Percentiles rank a stretch among this genome's conserved stretches.
Conservation (phyloP, 257 asterid species). For the Primulina huaijiensis region DNA sequence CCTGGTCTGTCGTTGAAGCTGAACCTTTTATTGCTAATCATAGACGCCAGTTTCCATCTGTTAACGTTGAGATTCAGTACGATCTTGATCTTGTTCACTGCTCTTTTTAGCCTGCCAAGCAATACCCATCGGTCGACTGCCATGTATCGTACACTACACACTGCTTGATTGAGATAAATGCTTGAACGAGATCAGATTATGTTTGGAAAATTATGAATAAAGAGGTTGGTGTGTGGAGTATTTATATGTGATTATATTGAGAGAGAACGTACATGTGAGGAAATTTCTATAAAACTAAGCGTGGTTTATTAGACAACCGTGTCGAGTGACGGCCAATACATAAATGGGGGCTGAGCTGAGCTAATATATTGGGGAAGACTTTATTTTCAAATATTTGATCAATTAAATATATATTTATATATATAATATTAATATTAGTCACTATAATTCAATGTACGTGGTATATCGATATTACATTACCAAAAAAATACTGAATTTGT, state of each 20-base stretch:
- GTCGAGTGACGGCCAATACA: neutral
- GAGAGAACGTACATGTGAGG: neutral
- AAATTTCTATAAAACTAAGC: neutral
- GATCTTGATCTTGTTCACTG: conserved; percentile 72
- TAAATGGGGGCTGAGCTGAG: neutral
- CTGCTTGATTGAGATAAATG: neutral
- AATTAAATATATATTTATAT: too few species aligned
- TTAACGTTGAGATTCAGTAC: conserved; percentile 48
- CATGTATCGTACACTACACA: conserved; percentile 26
- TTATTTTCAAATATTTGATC: neutral
- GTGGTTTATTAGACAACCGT: neutral
- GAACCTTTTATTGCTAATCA: conserved; percentile 44
- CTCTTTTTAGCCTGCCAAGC: conserved; percentile 59
- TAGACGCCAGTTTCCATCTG: conserved; percentile 55
- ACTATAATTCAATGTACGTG: too few species aligned
- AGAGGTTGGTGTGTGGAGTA: neutral
- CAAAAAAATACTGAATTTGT: too few species aligned
- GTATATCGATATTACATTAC: too few species aligned
- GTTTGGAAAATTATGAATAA: too few species aligned
- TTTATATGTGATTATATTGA: neutral
- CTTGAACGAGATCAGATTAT: too few species aligned
- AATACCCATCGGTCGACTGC: conserved; percentile 35
- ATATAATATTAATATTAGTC: too few species aligned
- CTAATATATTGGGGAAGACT: neutral
- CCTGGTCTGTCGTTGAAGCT: conserved; percentile 70